Base-by-base conservation (phyloP, 352 stramenopile species). In the Chrysophaeum taylorii region DNA sequence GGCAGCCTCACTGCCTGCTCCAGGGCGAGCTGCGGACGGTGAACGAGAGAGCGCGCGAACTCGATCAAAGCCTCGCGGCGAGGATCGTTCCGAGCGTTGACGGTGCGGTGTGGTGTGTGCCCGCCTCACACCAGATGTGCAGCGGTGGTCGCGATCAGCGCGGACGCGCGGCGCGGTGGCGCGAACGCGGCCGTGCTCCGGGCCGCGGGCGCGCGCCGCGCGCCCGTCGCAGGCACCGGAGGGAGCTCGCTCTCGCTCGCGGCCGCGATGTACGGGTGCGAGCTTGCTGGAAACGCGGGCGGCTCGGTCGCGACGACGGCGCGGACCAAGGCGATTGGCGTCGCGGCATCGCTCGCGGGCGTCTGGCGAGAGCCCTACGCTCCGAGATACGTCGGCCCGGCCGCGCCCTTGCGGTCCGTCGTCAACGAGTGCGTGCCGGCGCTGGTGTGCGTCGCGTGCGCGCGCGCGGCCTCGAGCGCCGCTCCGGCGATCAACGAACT, bases 291-390 rank as follows among this genome's bases (percentile, higher is more conserved):
- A 9, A 66, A 66, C 57, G 57, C 57, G 33, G 57, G 57, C 57
- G 57, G 57, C 12, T 66, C 57, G 16, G 57, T 66, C 33, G 57
- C 33, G 57, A 66, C 57, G 33, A 38, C 57, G 31, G 7, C 31
- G 33, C 5, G 14, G n/a, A 66, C 57, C 31, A 66, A 66, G 57
- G 57, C 57, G 16, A 66, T 66, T 36, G 57, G 57, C 57, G 36
- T 66, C 57, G 57, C 57, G 5, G 57, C 57, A 36, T 48, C 33
- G 33, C 57, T 66, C 33, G 57, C 57, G 12, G 57, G 57, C 9
- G 27, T 7, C 57, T 66, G 57, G 57, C 2, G 18, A 9, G 57
- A 37, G 15, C 16, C 9, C 33, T 66, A 66, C 35, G 2, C 35
- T 31, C 57, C 57, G 5, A 36, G 18, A 1, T 27, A 57, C 45